A percentile compares a stretch with the other conserved stretches of the same genome.
Conservation (phyloP, 768 basidiomycete genomes). For the Suillus fuscotomentosus region DNA sequence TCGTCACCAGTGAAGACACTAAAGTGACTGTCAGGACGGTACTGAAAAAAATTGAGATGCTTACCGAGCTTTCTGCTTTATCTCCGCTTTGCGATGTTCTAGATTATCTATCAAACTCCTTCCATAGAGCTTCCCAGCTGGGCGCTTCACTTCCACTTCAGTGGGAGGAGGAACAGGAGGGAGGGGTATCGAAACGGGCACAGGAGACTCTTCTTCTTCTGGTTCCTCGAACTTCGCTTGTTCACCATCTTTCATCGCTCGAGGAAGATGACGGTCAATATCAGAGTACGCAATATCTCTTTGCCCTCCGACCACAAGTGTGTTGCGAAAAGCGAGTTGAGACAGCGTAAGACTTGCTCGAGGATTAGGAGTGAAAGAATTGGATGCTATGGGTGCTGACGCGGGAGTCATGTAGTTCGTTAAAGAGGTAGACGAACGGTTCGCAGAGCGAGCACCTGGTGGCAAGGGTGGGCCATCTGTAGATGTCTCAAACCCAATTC, state of each 20-base stretch:
- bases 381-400: conserved; percentile 46
- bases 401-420: conserved; percentile 28
- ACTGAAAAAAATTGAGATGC: conserved; percentile 14
- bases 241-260: conserved; percentile 78
- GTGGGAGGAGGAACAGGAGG: conserved; percentile 29
- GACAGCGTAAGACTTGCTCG: conserved; percentile 68
- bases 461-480: conserved; percentile 79
- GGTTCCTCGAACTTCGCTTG: conserved; percentile 54
- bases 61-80: conserved; percentile 84
- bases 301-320: conserved; percentile 67
- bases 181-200: conserved; percentile 28
- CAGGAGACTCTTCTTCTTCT: conserved; percentile 34
- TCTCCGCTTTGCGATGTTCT: conserved; percentile 76
- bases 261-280: conserved; percentile 58
- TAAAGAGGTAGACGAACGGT: conserved; percentile 43
- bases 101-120: conserved; percentile 90
- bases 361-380: conserved; percentile 80
- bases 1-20: conserved; percentile 90
- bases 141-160: conserved; percentile 40
- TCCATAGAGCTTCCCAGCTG: conserved; percentile 82
- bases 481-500: conserved; percentile 62
- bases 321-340: conserved; percentile 85
- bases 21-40: background rate
- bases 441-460: conserved; percentile 62
- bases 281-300: conserved; percentile 61